phyloP scores from a whole-genome alignment of 345 rosid species.

The Aurinia saxatilis region DNA sequence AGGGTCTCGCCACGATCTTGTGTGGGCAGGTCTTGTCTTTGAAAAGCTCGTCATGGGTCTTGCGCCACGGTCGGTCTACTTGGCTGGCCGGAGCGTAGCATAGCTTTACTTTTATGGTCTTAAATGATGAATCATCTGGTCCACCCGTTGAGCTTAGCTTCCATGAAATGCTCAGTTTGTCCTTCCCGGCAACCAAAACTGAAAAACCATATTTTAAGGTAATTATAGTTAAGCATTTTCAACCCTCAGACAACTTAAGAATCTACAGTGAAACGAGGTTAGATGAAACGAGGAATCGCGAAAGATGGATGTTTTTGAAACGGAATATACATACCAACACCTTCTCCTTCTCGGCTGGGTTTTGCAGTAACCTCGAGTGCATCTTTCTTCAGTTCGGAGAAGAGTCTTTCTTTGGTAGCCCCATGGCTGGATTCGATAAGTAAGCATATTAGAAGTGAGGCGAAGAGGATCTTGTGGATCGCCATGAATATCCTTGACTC shows the following conservation, averaged over 20 bases:
- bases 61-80: conserved; percentile 35
- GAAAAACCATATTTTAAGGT: neutral
- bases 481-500: too few relatives aligned
- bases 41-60: conserved; percentile 24
- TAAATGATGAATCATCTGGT: neutral
- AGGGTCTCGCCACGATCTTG: conserved; percentile 23
- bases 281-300: too few relatives aligned
- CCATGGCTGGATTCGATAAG: conserved; percentile 15
- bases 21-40: conserved; percentile 37
- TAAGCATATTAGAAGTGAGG: conserved; percentile 26
- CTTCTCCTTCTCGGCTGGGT: conserved; percentile 26
- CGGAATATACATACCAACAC: conserved; percentile 41
- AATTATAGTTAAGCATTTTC: too few relatives aligned
- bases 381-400: conserved; percentile 33
- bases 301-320: too few relatives aligned
- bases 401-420: conserved; percentile 21
- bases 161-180: conserved; percentile 22
- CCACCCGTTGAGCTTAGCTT: conserved; percentile 19
- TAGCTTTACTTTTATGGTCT: conserved; percentile 19
- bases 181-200: conserved; percentile 24
- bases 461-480: conserved; percentile 20
- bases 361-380: conserved; percentile 37
- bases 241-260: too few relatives aligned
- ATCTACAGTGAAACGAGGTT: too few relatives aligned
- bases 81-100: conserved; percentile 37